Base-by-base conservation (phyloP, 352 stramenopile species). In the Phytophthora foliorum region DNA sequence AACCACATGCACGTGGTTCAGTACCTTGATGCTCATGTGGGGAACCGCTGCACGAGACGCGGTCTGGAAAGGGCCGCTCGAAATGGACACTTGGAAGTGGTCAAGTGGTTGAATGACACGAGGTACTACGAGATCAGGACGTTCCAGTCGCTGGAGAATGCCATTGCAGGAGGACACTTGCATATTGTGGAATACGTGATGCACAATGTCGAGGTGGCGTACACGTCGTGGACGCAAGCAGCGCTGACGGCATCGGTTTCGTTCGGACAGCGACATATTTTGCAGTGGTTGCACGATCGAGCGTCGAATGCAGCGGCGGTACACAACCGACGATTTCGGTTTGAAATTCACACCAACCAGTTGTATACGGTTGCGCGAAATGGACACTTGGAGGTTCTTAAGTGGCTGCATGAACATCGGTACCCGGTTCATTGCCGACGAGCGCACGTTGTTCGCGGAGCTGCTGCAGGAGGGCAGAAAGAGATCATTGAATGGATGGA, bases 161-260 rank as follows among this genome's bases (percentile, higher is more conserved):
- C 78, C 0, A 78, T 86, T 51, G 69, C 61, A 51, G 73, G 72
- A 45, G 68, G 72, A 10, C 75, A 86, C 39, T 46, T 86, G 27
- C 42, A 60, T 25, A 67, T 86, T 36, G 78, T 81, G 9, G 25
- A 81, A 44, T 83, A 80, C 44, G 66, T 83, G 25, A 77, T 83
- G 72, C 16, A 72, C 25, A 77, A 63, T 9, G 66, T 83, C 7
- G 63, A 63, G 16, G 62, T 83, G 27, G 72, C 72, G 9, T 67
- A 69, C 16, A 72, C 63, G 34, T 83, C 72, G 45, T 81, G 75
- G 75, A 75, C 45, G 32, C 69, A 81, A 51, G 72, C 73, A 34
- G 72, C 72, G 25, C 49, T 79, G 42, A 72, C 49, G 4, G 60
- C 75, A 3, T 60, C 75, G 1, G 51, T 82, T 14, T 57, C 32